Evolutionary conservation across 2,329 filamentous ascomycete genomes (phyloP).

Genomic region (Pseudocercospora vitis): DNA sequence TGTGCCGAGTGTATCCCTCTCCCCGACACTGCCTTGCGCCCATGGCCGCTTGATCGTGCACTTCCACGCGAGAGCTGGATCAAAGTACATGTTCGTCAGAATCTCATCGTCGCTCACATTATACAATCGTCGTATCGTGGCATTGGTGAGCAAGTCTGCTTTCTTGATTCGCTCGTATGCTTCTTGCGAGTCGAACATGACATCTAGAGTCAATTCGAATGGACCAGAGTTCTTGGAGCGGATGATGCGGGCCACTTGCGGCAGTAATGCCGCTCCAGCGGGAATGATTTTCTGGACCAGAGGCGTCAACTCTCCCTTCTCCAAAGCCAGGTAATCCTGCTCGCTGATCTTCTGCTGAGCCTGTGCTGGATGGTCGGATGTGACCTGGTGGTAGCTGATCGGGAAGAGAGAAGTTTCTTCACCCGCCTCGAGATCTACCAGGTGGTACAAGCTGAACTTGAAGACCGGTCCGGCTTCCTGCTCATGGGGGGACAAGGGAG

Average conservation of each 20-base stretch:
- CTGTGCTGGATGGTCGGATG: no score
- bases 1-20: conserved; percentile 4
- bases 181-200: conserved; percentile 46
- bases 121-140: conserved; percentile 34
- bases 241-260: conserved; percentile 33
- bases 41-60: conserved; percentile 43
- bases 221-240: conserved; percentile 56
- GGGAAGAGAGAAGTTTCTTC: no score
- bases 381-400: no score
- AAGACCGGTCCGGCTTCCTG: not conserved
- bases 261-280: no score
- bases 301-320: not conserved
- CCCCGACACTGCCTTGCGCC: conserved; percentile 1
- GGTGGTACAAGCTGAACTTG: not conserved
- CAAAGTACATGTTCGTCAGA: conserved; percentile 44
- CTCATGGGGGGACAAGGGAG: not conserved
- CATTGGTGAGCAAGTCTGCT: conserved; percentile 38
- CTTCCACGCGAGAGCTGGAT: conserved; percentile 52
- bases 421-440: no score
- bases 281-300: no score
- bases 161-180: conserved; percentile 14
- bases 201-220: conserved; percentile 55
- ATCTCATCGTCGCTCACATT: conserved; percentile 32
- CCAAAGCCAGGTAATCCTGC: no score
- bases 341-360: no score